A percentile compares a stretch with the other conserved stretches of the same genome.
Evolutionary conservation across 495 filamentous ascomycete species (phyloP).

Genomic region (Endocarpon pusillum): DNA sequence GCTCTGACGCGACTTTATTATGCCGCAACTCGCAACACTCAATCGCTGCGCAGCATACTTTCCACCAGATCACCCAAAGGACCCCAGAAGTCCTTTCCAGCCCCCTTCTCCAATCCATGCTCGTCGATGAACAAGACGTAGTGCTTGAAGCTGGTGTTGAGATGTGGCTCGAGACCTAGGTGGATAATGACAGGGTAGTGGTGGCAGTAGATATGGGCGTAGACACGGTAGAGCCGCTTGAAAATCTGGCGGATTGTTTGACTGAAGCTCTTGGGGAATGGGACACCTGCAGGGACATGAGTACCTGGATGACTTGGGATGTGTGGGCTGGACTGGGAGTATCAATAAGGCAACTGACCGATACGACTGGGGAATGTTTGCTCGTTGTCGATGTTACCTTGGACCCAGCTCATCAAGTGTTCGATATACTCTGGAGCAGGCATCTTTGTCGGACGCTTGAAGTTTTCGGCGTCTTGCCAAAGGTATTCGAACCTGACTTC

Average conservation of each 20-base stretch:
- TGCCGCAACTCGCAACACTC: too few relatives aligned
- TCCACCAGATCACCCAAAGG: constrained; percentile 94
- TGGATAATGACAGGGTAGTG: constrained; percentile 95
- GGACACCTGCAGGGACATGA: constrained; percentile 44
- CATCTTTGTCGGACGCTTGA: constrained; percentile 94
- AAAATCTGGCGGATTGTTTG: constrained; percentile 80
- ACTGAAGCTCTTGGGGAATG: constrained; percentile 87
- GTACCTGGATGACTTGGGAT: too few relatives aligned
- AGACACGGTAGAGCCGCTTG: constrained; percentile 96
- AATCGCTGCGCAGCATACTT: constrained; percentile 91
- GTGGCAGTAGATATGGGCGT: constrained; percentile 98
- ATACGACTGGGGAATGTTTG: constrained; percentile 84
- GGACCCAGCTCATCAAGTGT: constrained; percentile 92
- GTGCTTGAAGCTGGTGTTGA: constrained; percentile 99
- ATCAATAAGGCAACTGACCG: constrained; percentile 30
- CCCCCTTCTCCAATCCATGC: constrained; percentile 69
- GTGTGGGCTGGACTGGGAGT: background rate
- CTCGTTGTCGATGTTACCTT: constrained; percentile 90
- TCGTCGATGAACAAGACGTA: constrained; percentile 96
- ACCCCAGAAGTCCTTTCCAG: constrained; percentile 93
- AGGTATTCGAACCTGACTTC: constrained; percentile 77
- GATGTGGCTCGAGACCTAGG: constrained; percentile 85
- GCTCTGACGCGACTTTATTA: too few relatives aligned
- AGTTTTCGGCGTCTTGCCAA: constrained; percentile 90
- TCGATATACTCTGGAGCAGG: constrained; percentile 93